phyloP scores from a whole-genome alignment of 2,329 filamentous ascomycete genomes.

The Claviceps sp. region DNA sequence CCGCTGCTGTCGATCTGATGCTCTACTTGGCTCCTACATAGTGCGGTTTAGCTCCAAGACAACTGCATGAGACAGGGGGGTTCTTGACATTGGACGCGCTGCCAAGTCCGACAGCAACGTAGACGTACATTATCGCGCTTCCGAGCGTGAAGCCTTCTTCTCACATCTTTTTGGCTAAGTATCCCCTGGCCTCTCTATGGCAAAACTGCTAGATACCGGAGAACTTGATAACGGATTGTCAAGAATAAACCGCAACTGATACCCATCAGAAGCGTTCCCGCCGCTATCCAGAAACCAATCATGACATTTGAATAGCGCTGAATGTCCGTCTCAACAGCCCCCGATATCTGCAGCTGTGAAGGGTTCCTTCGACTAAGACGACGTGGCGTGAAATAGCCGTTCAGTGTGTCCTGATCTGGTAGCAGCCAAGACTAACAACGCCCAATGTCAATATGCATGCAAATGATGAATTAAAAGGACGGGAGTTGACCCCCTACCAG shows the following conservation, averaged over 20 bases:
- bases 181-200: not conserved
- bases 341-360: not conserved
- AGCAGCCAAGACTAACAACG: not conserved
- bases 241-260: not conserved
- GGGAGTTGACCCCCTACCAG: not conserved
- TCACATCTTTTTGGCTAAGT: not conserved
- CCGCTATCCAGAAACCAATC: not conserved
- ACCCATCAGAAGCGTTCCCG: not conserved
- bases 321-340: not conserved
- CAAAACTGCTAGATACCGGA: not conserved
- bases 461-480: not conserved
- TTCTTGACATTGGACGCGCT: not conserved
- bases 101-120: not conserved
- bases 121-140: not conserved
- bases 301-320: not conserved
- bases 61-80: not conserved
- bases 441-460: not conserved
- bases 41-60: not conserved
- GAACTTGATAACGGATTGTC: not conserved
- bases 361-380: not conserved
- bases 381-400: not conserved
- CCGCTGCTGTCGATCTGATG: not conserved
- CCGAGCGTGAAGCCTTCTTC: not conserved
- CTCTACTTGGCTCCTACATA: not conserved
- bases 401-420: not conserved